A percentile compares a stretch with the other conserved stretches of the same genome.
These are phyloP conservation scores for Mycena vulgaris DNA, from an alignment of 768 basidiomycete genomes.

Conservation along the genomic window DNA sequence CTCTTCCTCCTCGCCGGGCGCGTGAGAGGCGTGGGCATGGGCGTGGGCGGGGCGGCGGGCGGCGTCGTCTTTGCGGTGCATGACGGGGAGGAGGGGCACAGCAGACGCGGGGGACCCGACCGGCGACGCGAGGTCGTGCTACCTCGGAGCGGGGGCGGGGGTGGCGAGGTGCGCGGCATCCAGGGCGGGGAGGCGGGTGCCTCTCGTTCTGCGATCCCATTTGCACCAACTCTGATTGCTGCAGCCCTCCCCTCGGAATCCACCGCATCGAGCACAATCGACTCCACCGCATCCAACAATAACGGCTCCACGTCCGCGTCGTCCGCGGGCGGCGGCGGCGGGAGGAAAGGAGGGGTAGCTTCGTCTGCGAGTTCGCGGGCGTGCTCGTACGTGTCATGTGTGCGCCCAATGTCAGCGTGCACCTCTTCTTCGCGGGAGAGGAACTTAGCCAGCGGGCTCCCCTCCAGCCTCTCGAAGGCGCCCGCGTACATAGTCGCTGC, in stretches of 20 bases:
- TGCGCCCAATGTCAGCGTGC: no score
- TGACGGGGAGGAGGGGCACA: background rate
- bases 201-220: no score
- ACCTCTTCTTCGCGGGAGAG: no score
- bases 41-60: no score
- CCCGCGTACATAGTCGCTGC: no score
- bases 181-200: background rate
- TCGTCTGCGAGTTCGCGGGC: background rate
- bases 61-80: no score
- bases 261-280: background rate
- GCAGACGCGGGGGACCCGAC: background rate
- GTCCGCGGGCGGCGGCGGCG: no score
- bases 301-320: no score
- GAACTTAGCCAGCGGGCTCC: background rate
- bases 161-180: background rate
- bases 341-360: no score
- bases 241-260: background rate
- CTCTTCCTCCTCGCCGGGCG: background rate
- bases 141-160: background rate
- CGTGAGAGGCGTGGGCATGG: background rate
- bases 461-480: no score
- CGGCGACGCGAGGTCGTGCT: slow-evolving; percentile 31
- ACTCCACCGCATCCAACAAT: no score
- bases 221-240: background rate
- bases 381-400: no score